Evolutionary conservation across 176 grass and related monocot genomes (phyloP).

Genomic region (Paspalum vaginatum): DNA sequence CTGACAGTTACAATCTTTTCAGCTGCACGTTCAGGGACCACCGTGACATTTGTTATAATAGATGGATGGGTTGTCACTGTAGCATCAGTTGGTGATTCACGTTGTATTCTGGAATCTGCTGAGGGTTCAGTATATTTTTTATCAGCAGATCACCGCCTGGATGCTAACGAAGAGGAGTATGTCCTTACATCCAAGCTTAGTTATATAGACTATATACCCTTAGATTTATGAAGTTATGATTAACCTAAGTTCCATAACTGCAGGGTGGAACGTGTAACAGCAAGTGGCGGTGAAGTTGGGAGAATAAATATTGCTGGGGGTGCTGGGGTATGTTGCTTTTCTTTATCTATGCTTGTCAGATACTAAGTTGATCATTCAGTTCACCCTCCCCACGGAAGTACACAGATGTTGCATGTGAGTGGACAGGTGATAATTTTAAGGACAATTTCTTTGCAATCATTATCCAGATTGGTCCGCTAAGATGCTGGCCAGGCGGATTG

Average conservation of each 20-base stretch:
- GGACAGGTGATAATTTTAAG: slow-evolving; percentile 5
- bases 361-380: slow-evolving; percentile 18
- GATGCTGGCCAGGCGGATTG: slow-evolving; percentile 99
- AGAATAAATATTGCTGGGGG: slow-evolving; percentile 88
- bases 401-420: neutral
- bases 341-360: slow-evolving; percentile 30
- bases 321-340: slow-evolving; percentile 65
- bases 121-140: slow-evolving; percentile 80
- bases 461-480: slow-evolving; percentile 92
- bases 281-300: slow-evolving; percentile 94
- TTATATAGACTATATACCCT: slow-evolving; percentile 37
- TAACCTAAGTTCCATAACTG: slow-evolving; percentile 30
- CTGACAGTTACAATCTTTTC: slow-evolving; percentile 51
- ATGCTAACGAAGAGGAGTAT: slow-evolving; percentile 90
- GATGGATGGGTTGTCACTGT: slow-evolving; percentile 94
- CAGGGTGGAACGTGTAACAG: slow-evolving; percentile 86
- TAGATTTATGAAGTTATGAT: slow-evolving; percentile 33
- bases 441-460: slow-evolving; percentile 38
- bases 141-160: slow-evolving; percentile 89
- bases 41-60: slow-evolving; percentile 94
- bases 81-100: slow-evolving; percentile 90
- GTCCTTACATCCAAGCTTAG: slow-evolving; percentile 29
- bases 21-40: slow-evolving; percentile 83
- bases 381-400: neutral
- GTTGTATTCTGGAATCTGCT: slow-evolving; percentile 90